Percentiles rank a stretch among this genome's conserved stretches.
phyloP scores from a whole-genome alignment of 2,329 filamentous ascomycete species.

The Monosporascus sp. region DNA sequence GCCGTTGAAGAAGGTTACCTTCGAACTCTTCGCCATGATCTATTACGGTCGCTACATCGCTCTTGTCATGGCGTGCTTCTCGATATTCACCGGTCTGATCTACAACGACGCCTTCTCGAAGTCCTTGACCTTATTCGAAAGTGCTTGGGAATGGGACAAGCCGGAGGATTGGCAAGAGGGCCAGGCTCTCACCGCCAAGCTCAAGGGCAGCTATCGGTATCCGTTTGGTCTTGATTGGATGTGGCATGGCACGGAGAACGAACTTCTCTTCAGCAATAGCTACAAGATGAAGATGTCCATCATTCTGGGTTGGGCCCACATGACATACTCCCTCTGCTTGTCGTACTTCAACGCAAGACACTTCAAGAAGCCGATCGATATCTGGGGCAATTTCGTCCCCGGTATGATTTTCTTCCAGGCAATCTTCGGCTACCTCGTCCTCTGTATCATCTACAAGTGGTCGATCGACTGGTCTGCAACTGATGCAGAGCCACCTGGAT shows the following conservation, averaged over 20 bases:
- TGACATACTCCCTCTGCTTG: slow-evolving; percentile 96
- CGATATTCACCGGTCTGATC: slow-evolving; percentile 91
- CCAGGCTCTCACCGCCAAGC: slow-evolving; percentile 57
- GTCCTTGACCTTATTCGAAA: slow-evolving; percentile 81
- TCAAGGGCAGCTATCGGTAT: slow-evolving; percentile 74
- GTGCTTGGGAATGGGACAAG: slow-evolving; percentile 77
- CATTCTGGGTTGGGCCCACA: slow-evolving; percentile 92
- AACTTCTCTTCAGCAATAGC: slow-evolving; percentile 92
- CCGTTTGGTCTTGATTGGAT: slow-evolving; percentile 94
- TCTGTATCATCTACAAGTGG: slow-evolving; percentile 98
- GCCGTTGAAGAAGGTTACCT: slow-evolving; percentile 81
- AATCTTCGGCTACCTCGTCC: slow-evolving; percentile 93
- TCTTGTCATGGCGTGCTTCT: slow-evolving; percentile 95
- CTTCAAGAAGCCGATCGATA: slow-evolving; percentile 91
- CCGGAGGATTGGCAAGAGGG: slow-evolving; percentile 63
- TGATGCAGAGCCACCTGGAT: slow-evolving; percentile 67
- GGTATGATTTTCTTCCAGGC: slow-evolving; percentile 99
- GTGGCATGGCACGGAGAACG: slow-evolving; percentile 95
- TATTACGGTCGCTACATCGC: slow-evolving; percentile 99
- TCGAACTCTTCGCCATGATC: slow-evolving; percentile 96
- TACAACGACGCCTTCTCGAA: slow-evolving; percentile 98
- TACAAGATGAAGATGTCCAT: slow-evolving; percentile 99
- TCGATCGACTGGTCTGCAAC: slow-evolving; percentile 73
- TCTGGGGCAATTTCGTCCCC: slow-evolving; percentile 95
- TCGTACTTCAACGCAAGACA: slow-evolving; percentile 89